Evolutionary conservation across 2,329 filamentous ascomycete species (phyloP).

Genomic region (Apiospora rasikravindrae): DNA sequence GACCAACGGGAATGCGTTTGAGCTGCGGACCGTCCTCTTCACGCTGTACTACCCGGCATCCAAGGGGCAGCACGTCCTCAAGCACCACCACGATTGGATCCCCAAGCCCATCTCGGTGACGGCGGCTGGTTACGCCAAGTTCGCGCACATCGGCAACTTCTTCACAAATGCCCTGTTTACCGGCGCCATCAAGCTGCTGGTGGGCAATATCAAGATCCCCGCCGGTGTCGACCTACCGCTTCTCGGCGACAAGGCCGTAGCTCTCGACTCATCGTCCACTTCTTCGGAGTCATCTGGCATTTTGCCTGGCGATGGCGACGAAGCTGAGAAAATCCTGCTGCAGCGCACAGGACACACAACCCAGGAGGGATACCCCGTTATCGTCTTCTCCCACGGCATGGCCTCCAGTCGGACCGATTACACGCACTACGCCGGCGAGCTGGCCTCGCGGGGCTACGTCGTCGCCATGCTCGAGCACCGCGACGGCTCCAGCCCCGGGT

Average conservation of each 20-base stretch:
- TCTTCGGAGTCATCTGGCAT: background rate
- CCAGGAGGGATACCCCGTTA: conserved; percentile 44
- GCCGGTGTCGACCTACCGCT: conserved; percentile 53
- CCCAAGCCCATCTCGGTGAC: conserved; percentile 49
- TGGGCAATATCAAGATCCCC: conserved; percentile 51
- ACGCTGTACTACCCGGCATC: conserved; percentile 54
- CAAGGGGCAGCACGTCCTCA: conserved; percentile 31
- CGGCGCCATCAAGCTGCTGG: conserved; percentile 47
- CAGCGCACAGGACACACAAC: conserved; percentile 20
- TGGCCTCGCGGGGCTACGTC: conserved; percentile 55
- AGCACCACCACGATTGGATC: conserved; percentile 50
- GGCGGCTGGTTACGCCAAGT: conserved; percentile 52
- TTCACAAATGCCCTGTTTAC: conserved; percentile 50
- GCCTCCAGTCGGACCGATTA: conserved; percentile 57
- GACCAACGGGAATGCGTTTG: conserved; percentile 47
- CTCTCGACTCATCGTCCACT: background rate
- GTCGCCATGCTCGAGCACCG: conserved; percentile 58
- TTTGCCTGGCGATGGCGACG: conserved; percentile 21
- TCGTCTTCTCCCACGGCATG: conserved; percentile 59
- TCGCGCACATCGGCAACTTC: conserved; percentile 50
- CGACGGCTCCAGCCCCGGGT: conserved; percentile 56
- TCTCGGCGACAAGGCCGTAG: conserved; percentile 27
- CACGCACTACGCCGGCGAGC: conserved; percentile 55
- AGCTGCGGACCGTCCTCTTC: conserved; percentile 53
- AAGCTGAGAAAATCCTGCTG: conserved; percentile 31